Evolutionary conservation across 805 yeast genomes (phyloP), one percentile per base, ranked within the genome.

Genomic region (Saccharomycopsis fermentans): DNA sequence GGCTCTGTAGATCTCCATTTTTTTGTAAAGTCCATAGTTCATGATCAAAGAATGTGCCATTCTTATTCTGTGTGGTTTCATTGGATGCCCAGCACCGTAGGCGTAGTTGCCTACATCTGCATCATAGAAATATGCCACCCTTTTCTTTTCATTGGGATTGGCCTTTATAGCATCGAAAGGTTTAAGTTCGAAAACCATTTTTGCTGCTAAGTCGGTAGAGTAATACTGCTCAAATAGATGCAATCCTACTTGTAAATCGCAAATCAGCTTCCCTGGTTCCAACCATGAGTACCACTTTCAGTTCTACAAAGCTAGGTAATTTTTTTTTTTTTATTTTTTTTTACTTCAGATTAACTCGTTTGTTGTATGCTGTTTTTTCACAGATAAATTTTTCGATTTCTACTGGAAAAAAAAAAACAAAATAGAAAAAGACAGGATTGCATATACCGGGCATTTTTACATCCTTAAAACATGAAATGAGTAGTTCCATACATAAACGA

Each of bases 31-130:
- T 1, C 97, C 98, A 71, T 94, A 94, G 73, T 92, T 91, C 96
- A 94, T 92, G 64, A 94, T 88, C 67, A 94, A 78, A 48, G 96
- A 89, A 71, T 94, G 98, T 6, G 98, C 96, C 96, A 94, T 91
- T 82, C 98, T 86, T 74, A 94, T 90, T 69, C 99, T 83, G 71
- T 92, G 97, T 26, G 99, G 99, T 70, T 94, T 94, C 99, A 94
- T 94, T 47, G 97, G 97, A 72, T 94, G 99, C 32, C 97, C 97
- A 4, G 97, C 94, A 59, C 98, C 98, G 70, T 94, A 94, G 52
- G 97, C 96, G 73, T 92, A 92, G 74, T 94, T 94, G 37, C 98
- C 98, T 54, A 94, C 96, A 70, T 92, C 99, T 32, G 96, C 82
- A 70, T 86, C 92, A 67, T 86, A 86, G 70, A 86, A 86, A 68